Conservation (phyloP, 164 flowering plant genomes). For the Pachysandra terminalis region DNA sequence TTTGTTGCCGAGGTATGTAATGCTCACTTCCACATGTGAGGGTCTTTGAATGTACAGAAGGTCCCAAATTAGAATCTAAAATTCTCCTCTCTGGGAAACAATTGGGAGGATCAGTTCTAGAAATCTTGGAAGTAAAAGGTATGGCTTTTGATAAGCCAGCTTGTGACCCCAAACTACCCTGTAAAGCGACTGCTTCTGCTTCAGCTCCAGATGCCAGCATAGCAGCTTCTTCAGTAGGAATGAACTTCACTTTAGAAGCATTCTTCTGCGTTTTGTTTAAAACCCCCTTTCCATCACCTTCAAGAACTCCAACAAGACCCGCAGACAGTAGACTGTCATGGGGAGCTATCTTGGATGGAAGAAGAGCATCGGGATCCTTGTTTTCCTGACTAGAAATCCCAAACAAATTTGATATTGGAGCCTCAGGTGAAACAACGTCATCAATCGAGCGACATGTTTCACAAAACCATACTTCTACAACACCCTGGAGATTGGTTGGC, state of each 20-base stretch:
- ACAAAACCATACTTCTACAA: constrained; percentile 8
- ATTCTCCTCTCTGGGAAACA: background rate
- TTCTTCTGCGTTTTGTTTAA: background rate
- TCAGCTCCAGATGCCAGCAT: background rate
- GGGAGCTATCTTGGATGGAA: background rate
- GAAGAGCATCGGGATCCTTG: background rate
- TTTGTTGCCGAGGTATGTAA: background rate
- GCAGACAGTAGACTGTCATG: background rate
- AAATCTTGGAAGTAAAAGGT: background rate
- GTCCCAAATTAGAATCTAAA: background rate
- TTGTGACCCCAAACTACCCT: background rate
- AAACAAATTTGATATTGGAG: background rate
- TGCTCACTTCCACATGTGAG: background rate
- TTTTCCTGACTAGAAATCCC: background rate
- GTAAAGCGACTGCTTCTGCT: background rate
- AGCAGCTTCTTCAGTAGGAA: constrained; percentile 3
- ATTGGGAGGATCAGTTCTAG: background rate
- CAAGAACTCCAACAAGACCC: background rate
- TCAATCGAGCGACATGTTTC: constrained; percentile 2
- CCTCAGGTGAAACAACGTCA: background rate
- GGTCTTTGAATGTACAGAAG: constrained; percentile 1
- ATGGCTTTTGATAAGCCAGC: background rate
- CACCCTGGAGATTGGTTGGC: background rate
- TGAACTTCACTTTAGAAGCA: background rate
- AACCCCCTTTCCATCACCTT: background rate